These are phyloP conservation scores for Glarea lozoyensis DNA, from an alignment of 495 filamentous ascomycete genomes.

Conservation along the genomic window DNA sequence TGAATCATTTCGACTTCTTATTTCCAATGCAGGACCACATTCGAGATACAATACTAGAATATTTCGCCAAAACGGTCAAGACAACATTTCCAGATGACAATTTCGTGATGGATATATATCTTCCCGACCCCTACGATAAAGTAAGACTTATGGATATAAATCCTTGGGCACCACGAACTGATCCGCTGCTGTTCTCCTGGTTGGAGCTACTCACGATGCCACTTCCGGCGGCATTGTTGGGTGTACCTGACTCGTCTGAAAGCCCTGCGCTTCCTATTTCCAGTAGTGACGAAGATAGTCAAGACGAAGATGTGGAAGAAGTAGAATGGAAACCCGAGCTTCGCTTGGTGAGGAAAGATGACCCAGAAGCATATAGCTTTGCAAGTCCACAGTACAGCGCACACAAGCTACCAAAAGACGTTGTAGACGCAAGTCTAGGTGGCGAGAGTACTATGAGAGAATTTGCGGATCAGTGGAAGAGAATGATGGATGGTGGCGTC, in stretches of 20 bases:
- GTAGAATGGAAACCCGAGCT: constrained; percentile 64
- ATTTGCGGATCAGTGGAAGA: constrained; percentile 81
- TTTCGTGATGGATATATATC: constrained; percentile 87
- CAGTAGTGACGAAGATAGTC: constrained; percentile 28
- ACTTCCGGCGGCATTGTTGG: constrained; percentile 41
- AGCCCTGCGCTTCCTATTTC: constrained; percentile 9
- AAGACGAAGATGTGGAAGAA: constrained; percentile 38
- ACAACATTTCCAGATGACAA: constrained; percentile 71
- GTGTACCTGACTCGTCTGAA: constrained; percentile 19
- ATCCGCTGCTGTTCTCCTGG: constrained; percentile 87
- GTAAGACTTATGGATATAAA: constrained; percentile 92
- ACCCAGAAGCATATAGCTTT: constrained; percentile 82
- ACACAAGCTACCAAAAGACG: constrained; percentile 89
- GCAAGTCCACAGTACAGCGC: constrained; percentile 82
- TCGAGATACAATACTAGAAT: constrained; percentile 49
- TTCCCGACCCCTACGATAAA: constrained; percentile 66
- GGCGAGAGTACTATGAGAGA: constrained; percentile 71
- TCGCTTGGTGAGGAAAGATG: constrained; percentile 69
- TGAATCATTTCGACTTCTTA: constrained; percentile 83
- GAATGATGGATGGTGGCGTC: constrained; percentile 45
- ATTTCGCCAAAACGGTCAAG: constrained; percentile 66
- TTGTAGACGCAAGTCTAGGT: constrained; percentile 78
- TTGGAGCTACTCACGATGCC: constrained; percentile 68
- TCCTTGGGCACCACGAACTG: constrained; percentile 85
- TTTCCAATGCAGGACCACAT: constrained; percentile 54